Conservation (phyloP, 768 basidiomycete genomes). For the Xanthoconium stramineum region DNA sequence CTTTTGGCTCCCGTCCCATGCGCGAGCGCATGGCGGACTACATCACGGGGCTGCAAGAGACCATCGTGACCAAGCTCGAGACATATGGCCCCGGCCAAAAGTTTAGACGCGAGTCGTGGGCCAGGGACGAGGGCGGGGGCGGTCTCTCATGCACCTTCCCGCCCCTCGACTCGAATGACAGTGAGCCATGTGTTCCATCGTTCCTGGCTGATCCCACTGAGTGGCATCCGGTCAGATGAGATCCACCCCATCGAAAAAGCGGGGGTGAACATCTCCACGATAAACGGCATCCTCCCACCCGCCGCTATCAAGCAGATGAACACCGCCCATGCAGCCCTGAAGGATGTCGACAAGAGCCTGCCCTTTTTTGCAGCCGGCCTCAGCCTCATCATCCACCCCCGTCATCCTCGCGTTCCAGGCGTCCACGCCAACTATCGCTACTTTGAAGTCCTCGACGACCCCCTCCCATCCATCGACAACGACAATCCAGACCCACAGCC, state of each 20-base stretch:
- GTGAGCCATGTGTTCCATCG: not conserved
- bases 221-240: not conserved
- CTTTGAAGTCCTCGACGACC: conserved; percentile 20
- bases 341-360: conserved; percentile 10
- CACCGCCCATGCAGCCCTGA: conserved; percentile 16
- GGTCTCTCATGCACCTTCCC: conserved; percentile 20
- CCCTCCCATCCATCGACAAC: not conserved
- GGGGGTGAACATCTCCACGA: conserved; percentile 19
- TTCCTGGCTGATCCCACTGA: not conserved
- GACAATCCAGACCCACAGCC: not conserved
- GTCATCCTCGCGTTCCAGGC: conserved; percentile 19
- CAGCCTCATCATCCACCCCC: conserved; percentile 23
- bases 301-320: conserved; percentile 24
- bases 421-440: conserved; percentile 28
- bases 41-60: conserved; percentile 17
- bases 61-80: conserved; percentile 23
- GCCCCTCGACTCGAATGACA: not conserved
- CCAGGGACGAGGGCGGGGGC: conserved; percentile 16
- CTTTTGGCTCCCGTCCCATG: conserved; percentile 1
- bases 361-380: conserved; percentile 19
- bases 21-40: conserved; percentile 11
- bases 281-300: conserved; percentile 16
- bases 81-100: conserved; percentile 2
- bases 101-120: conserved; percentile 20
- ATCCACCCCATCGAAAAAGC: conserved; percentile 22